Evolutionary conservation across 495 filamentous ascomycete genomes (phyloP), one percentile per base, ranked within the genome.

Genomic region (Penicillium simplicissimum): DNA sequence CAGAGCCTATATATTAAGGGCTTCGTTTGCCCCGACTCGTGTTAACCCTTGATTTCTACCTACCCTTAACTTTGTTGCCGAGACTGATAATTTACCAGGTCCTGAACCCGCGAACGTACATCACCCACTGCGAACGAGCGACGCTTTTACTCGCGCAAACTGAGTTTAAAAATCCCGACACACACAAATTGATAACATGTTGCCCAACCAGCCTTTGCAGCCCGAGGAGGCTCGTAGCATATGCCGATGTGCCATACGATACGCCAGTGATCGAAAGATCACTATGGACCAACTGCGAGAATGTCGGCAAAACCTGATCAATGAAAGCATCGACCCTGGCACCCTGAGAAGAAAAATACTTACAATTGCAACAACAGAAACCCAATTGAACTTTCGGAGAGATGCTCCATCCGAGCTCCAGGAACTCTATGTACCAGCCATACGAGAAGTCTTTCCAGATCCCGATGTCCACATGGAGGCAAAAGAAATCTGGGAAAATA

Each of bases 401-500:
- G 48, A 52, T 34, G 48, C 48, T 9, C 28, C 48, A 14, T 52
- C 48, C 14, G 48, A 52, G 25, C 14, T 52, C 7, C 25, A 52
- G 3, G 48, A 52, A 14, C 48, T 52, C 31, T 52, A 52, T 13
- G 48, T 34, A 8, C 48, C 48, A 14, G n/a, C 31, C 34, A 6
- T 11, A 2, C 48, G 48, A n/a, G 48, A 52, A 3, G 28, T 52
- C 21, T 52, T 52, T 8, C 48, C 28, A 13, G 48, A 52, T 34
- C 8, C 48, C 48, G 48, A 52, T 33, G 31, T 34, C 31, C 48
- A 52, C 14, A 52, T 52, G 48, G 14, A 34, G n/a, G 48, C 25
- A 19, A 52, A 52, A n/a, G 48, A 52, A 6, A 52, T 52, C 4
- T 52, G 48, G 48, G 48, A 52, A 19, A 52, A 52, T 34, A 52